Conservation (phyloP, 331 rosid genomes). For the Pyrus hybrid region DNA sequence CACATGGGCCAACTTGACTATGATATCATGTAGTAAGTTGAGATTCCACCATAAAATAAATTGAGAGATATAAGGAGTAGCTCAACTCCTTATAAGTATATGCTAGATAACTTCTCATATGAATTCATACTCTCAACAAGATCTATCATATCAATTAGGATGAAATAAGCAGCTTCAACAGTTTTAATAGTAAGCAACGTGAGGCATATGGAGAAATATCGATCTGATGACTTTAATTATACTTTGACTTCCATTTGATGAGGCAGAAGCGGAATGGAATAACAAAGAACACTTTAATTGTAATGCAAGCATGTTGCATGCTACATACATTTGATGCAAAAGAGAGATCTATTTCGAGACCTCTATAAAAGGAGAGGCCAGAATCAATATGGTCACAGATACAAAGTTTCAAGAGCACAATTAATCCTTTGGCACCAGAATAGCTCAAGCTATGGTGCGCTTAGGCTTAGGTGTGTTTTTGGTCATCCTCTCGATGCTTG, state of each 20-base stretch:
- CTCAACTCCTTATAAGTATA: too few relatives aligned
- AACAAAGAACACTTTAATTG: not conserved
- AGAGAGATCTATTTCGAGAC: not conserved
- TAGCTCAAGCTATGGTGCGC: conserved; percentile 5
- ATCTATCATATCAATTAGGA: too few relatives aligned
- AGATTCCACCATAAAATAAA: too few relatives aligned
- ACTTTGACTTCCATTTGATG: not conserved
- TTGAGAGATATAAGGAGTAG: too few relatives aligned
- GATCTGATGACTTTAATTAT: too few relatives aligned
- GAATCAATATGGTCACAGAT: not conserved
- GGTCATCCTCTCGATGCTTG: not conserved
- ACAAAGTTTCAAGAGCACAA: not conserved
- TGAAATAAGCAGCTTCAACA: too few relatives aligned
- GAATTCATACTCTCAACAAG: too few relatives aligned
- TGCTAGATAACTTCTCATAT: too few relatives aligned
- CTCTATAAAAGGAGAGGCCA: conserved; percentile 1
- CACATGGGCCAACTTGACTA: too few relatives aligned
- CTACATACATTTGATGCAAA: not conserved
- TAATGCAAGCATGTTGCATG: not conserved
- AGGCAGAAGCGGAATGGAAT: not conserved
- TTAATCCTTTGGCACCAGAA: not conserved
- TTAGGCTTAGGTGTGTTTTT: conserved; percentile 1
- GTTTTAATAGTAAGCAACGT: too few relatives aligned
- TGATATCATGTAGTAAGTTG: too few relatives aligned
- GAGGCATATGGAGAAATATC: too few relatives aligned